phyloP scores from a whole-genome alignment of 306 rosid genomes.

The Dalbergia oliveri region DNA sequence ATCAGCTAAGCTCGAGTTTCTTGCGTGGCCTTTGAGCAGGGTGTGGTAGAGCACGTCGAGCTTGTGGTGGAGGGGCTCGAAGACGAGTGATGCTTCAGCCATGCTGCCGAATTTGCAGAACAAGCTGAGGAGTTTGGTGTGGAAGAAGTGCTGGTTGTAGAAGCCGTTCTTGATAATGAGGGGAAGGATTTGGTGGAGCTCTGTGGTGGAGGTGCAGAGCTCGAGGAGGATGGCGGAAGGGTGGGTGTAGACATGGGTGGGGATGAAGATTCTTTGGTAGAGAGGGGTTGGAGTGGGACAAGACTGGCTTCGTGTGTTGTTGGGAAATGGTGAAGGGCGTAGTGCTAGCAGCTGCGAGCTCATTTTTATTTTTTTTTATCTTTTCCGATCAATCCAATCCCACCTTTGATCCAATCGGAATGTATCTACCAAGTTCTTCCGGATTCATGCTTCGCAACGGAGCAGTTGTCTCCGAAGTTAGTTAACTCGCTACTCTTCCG shows the following conservation, averaged over 20 bases:
- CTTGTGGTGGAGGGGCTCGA: slow-evolving; percentile 66
- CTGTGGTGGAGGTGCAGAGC: slow-evolving; percentile 73
- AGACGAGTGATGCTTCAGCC: slow-evolving; percentile 74
- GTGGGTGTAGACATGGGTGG: slow-evolving; percentile 82
- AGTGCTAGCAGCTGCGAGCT: slow-evolving; percentile 53
- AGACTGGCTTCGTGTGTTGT: slow-evolving; percentile 19
- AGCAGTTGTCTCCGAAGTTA: too few species aligned
- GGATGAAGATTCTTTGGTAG: slow-evolving; percentile 73
- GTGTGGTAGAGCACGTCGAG: slow-evolving; percentile 89
- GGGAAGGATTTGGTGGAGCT: slow-evolving; percentile 82
- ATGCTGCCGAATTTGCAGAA: slow-evolving; percentile 77
- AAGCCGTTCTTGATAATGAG: slow-evolving; percentile 75
- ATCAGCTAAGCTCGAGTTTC: slow-evolving; percentile 59
- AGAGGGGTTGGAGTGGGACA: slow-evolving; percentile 54
- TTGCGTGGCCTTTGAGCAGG: slow-evolving; percentile 83
- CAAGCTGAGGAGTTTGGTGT: slow-evolving; percentile 83
- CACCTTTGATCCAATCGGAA: neutral
- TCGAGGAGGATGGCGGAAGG: slow-evolving; percentile 85
- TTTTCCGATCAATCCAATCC: neutral
- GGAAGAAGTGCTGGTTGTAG: slow-evolving; percentile 74
- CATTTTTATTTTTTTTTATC: slow-evolving; percentile 56
- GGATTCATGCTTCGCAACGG: too few species aligned
- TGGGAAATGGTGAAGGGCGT: slow-evolving; percentile 36
- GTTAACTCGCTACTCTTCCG: too few species aligned
- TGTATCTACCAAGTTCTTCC: too few species aligned